Evolutionary conservation across 805 yeast species (phyloP), one percentile per base, ranked within the genome.

Genomic region (Brettanomyces nanus): DNA sequence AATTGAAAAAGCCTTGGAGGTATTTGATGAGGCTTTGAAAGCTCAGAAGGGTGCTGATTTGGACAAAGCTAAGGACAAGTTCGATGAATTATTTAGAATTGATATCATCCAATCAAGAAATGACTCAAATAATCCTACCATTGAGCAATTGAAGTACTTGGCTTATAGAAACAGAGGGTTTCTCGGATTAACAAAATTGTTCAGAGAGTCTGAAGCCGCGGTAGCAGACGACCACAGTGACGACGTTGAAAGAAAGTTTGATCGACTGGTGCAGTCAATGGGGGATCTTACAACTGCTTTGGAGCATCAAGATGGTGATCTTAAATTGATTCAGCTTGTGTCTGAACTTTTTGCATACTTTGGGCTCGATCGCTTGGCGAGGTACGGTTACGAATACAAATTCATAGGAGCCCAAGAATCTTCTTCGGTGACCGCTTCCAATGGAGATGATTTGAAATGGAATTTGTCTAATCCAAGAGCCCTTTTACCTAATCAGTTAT

Each of bases 151-250:
- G 25, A 70, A 95, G 36, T 87, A 84, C 51, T 63, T 92, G 47
- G 80, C 82, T 1, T 77, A 77, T 53, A 71, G 96, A 46, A 92
- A 90, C 53, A 63, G 95, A 40, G 96, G 95, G 0, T 69, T 85
- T 48, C 67, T 85, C 23, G 71, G 77, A 43, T 68, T 83, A 20
- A 63, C 68, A 4, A 40, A 42, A 20, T 21, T 45, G 4, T 14
- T 45, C 22, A 11, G 25, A n/a, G 14, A 17, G 9, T 20, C 19
- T 13, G 40, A 28, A n/a, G 35, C 32, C 3, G 15, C 28, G 17
- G 40, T 27, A 21, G 31, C 29, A 7, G 23, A 4, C 3, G 19
- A 10, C 3, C 5, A 9, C 3, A 27, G 14, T 17, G 33, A 22
- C n/a, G 11, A 28, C 19, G 18, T 15, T 20, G 17, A 11, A 11